Base-by-base conservation (phyloP, 805 yeast genomes). In the Metschnikowia shivogae region DNA sequence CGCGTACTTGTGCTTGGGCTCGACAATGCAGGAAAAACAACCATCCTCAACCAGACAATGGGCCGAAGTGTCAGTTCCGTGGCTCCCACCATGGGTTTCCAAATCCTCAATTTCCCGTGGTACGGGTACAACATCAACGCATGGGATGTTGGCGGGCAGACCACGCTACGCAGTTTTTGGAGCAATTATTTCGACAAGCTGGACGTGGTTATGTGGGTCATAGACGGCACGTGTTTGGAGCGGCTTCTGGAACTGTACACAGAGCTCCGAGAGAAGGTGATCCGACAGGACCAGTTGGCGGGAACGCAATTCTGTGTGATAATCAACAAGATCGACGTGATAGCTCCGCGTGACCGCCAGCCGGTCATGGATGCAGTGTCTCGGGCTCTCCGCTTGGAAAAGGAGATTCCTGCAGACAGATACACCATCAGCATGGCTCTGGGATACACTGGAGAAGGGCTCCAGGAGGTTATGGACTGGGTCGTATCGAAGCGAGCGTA, bases 1-100 rank as follows among this genome's bases (percentile, higher is more conserved):
- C 69, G 97, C 19, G 75, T 89, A 22, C 69, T 92, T 19, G 72
- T 87, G 46, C 74, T 90, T 10, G 98, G 98, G 0, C 76, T 90
- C 3, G 98, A 90, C 60, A 89, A 88, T 62, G 78, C 96, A 0
- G 98, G 98, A 2, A 90, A 90, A 62, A 86, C 97, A 2, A 86
- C 97, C 0, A 77, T 92, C 2, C 83, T 89, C 19, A 81, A 81
- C 46, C 59, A 70, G 14, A 58, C 87, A 12, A 68, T 84, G 64
- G 50, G 70, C 22, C 68, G 74, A 51, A 80, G 80, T 47, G 71
- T 76, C 6, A 55, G 61, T 6, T 68, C 68, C n/a, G 81, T 89
- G 5, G 76, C 87, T 8, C 97, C 98, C 0, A 90, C 98, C 0
- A 77, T 90, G 74, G 98, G 98, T 12, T 92, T 90, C 64, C 84